Evolutionary conservation across 768 basidiomycete species (phyloP), one percentile per base, ranked within the genome.

Genomic region (Psilocybe tampanensis): DNA sequence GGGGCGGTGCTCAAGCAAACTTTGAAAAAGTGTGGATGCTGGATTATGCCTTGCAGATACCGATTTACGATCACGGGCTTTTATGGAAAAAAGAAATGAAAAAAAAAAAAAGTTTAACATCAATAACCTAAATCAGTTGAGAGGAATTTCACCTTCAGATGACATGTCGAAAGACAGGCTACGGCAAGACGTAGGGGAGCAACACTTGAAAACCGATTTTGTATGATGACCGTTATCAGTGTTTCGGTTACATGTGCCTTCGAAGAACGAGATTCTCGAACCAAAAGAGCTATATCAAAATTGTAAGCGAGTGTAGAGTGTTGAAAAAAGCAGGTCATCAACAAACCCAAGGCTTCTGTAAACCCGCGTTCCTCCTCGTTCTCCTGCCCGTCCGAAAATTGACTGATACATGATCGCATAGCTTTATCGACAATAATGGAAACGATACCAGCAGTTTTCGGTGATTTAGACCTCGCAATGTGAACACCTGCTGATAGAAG

Each of bases 11-110:
- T 51, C 9, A 70, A 67, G 43, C 79, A 80, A 12, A 81, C 54
- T 44, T 74, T 78, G 68, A 76, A 80, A 66, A 94, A 88, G 11
- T 84, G 76, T 3, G 81, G 73, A 60, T 90, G 86, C 60, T 91
- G 88, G 19, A 95, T 69, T 55, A 94, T 78, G 19, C 79, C 83
- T 75, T 95, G 94, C 1, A 96, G 68, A 44, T 85, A 79, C 39
- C 88, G 84, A 64, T 94, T 94, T 47, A 89, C 81, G n/a, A 83
- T 72, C 12, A 82, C 76, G 1, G 91, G 91, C 91, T 82, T 53
- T n/a, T n/a, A n/a, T n/a, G n/a, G n/a, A n/a, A n/a, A n/a, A n/a
- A n/a, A n/a, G n/a, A n/a, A n/a, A n/a, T n/a, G 7, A 39, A 53
- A 22, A 43, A 29, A 33, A 19, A 13, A 3, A 18, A 2, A 41